A percentile compares a stretch with the other conserved stretches of the same genome.
phyloP scores from a whole-genome alignment of 75 land plant species.

The Sequoiadendron giganteum region DNA sequence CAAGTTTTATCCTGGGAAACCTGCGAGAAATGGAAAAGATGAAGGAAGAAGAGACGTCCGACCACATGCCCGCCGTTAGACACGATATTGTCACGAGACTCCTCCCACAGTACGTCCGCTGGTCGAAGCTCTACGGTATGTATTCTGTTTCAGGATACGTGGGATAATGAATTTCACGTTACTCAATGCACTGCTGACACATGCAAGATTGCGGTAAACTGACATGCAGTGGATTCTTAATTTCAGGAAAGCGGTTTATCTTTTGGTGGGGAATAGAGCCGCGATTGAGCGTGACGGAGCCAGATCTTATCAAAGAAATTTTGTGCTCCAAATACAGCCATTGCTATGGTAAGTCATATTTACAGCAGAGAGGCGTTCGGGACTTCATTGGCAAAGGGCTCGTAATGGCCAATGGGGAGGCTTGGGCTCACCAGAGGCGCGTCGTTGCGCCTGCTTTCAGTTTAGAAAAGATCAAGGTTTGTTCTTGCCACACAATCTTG shows the following conservation, averaged over 20 bases:
- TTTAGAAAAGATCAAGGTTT: slow-evolving; percentile 61
- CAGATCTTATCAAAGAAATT: slow-evolving; percentile 66
- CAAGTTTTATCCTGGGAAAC: slow-evolving; percentile 56
- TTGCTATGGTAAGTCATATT: slow-evolving; percentile 57
- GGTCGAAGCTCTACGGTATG: slow-evolving; percentile 53
- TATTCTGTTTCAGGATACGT: no score
- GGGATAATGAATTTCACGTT: neutral
- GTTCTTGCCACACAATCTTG: neutral
- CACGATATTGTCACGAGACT: slow-evolving; percentile 60
- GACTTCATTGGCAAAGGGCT: slow-evolving; percentile 68
- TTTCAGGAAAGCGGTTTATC: slow-evolving; percentile 69
- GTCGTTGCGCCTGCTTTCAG: slow-evolving; percentile 67
- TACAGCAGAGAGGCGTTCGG: slow-evolving; percentile 47
- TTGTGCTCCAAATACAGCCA: slow-evolving; percentile 49
- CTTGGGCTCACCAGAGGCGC: slow-evolving; percentile 72
- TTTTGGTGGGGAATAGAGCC: slow-evolving; percentile 81
- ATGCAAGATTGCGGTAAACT: neutral
- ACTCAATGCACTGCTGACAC: neutral
- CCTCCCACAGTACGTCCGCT: slow-evolving; percentile 58
- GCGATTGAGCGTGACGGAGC: slow-evolving; percentile 62
- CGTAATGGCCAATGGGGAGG: slow-evolving; percentile 65
- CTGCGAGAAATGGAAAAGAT: slow-evolving; percentile 45
- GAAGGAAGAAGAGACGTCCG: slow-evolving; percentile 31
- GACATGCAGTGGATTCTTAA: neutral
- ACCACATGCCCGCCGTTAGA: slow-evolving; percentile 31